A percentile compares a stretch with the other conserved stretches of the same genome.
Conservation (phyloP, 768 basidiomycete genomes). For the Daedalea quercina region DNA sequence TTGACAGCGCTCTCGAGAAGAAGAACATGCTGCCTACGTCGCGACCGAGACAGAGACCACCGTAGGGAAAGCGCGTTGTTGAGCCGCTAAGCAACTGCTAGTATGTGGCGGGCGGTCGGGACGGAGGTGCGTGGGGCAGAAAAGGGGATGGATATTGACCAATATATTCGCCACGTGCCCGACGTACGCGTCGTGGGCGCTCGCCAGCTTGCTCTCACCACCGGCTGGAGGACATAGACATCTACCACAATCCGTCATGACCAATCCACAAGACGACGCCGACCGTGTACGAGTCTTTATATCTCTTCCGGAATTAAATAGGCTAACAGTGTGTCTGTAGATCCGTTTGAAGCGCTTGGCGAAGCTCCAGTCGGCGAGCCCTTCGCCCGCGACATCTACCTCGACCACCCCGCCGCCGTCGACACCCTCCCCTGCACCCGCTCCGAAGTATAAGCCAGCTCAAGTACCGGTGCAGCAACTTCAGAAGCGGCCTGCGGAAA, state of each 20-base stretch:
- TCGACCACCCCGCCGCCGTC: constrained; percentile 31
- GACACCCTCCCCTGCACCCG: constrained; percentile 21
- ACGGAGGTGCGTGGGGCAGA: neutral
- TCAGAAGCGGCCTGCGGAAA: constrained; percentile 23
- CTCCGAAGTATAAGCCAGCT: constrained; percentile 29
- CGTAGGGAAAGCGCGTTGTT: no score
- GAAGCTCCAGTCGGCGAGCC: constrained; percentile 52
- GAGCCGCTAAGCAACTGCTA: neutral
- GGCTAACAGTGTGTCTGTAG: constrained; percentile 31
- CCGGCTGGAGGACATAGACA: no score
- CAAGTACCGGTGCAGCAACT: constrained; percentile 17
- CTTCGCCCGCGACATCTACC: constrained; percentile 32
- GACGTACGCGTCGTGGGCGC: neutral
- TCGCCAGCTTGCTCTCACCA: no score
- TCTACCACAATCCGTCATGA: no score
- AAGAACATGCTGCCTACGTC: constrained; percentile 15
- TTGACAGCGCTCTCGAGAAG: constrained; percentile 14
- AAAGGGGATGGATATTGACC: neutral
- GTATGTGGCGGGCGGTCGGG: no score
- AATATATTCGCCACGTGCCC: neutral
- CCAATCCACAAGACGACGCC: constrained; percentile 64
- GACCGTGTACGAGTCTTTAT: constrained; percentile 50
- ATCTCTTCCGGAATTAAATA: neutral
- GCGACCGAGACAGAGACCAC: neutral
- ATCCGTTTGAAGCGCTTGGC: constrained; percentile 91